phyloP scores from a whole-genome alignment of 768 basidiomycete species.

The Saitozyma sp. region DNA sequence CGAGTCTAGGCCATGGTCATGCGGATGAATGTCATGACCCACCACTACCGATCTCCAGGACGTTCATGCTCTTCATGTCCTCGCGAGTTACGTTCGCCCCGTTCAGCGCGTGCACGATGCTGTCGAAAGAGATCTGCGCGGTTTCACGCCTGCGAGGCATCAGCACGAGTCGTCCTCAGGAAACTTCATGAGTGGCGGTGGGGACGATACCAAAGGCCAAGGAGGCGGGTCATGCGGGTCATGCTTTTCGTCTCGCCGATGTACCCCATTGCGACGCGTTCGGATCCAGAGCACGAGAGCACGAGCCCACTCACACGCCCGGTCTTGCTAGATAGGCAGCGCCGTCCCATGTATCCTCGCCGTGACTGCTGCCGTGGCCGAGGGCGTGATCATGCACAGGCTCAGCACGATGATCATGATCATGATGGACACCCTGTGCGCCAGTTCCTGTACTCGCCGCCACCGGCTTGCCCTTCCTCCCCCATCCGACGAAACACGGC shows the following conservation, averaged over 20 bases:
- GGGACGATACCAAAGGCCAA: not conserved
- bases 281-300: too few relatives aligned
- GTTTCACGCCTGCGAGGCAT: conserved; percentile 13
- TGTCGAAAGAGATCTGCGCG: conserved; percentile 18
- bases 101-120: conserved; percentile 19
- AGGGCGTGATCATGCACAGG: not conserved
- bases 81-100: conserved; percentile 13
- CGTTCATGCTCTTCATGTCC: conserved; percentile 10
- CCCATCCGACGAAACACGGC: not conserved
- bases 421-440: too few relatives aligned
- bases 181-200: not conserved
- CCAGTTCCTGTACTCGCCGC: too few relatives aligned
- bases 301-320: not conserved
- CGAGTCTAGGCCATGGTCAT: too few relatives aligned
- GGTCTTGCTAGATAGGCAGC: not conserved
- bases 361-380: not conserved
- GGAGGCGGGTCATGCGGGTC: too few relatives aligned
- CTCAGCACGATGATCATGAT: too few relatives aligned
- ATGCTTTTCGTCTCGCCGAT: not conserved
- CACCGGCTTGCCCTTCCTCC: not conserved
- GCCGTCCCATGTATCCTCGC: not conserved
- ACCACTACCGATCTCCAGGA: conserved; percentile 39
- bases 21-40: conserved; percentile 1
- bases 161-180: not conserved
- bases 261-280: not conserved